These are phyloP conservation scores for Sabuloglossum arenarium DNA, from an alignment of 495 filamentous ascomycete genomes.

Conservation along the genomic window DNA sequence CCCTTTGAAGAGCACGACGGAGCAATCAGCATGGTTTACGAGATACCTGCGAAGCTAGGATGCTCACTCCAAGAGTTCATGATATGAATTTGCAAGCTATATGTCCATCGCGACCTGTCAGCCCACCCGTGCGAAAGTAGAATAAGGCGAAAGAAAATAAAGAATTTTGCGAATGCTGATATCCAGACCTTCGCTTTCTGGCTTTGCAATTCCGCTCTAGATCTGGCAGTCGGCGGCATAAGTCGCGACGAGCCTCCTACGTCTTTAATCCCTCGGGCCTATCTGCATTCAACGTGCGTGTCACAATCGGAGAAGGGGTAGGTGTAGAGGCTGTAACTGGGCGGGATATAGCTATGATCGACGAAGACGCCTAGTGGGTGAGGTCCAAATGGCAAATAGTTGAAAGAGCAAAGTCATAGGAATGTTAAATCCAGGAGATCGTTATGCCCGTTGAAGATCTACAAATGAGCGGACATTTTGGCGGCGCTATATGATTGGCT, in stretches of 20 bases:
- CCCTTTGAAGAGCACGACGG: constrained; percentile 29
- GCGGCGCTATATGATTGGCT: too few species aligned
- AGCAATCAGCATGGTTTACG: constrained; percentile 7
- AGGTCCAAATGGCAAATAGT: not conserved
- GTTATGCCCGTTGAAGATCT: too few species aligned
- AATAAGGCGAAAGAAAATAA: not conserved
- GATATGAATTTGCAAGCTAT: constrained; percentile 90
- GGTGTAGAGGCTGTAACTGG: not conserved
- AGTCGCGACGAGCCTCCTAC: not conserved
- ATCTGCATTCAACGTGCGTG: not conserved
- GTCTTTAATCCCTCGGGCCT: not conserved
- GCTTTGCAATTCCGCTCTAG: constrained; percentile 73
- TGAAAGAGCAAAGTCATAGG: not conserved
- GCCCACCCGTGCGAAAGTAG: not conserved
- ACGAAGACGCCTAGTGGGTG: not conserved
- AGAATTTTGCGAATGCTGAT: too few species aligned
- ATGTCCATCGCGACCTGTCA: not conserved
- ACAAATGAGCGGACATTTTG: too few species aligned
- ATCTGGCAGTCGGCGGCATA: constrained; percentile 26
- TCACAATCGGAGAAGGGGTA: not conserved
- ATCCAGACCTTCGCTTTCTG: constrained; percentile 77
- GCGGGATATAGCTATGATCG: not conserved
- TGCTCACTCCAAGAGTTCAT: constrained; percentile 81
- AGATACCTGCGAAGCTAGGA: not conserved
- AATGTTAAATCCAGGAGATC: not conserved